These are phyloP conservation scores for Venturia aucupariae DNA, from an alignment of 2,329 filamentous ascomycete species.

Conservation along the genomic window DNA sequence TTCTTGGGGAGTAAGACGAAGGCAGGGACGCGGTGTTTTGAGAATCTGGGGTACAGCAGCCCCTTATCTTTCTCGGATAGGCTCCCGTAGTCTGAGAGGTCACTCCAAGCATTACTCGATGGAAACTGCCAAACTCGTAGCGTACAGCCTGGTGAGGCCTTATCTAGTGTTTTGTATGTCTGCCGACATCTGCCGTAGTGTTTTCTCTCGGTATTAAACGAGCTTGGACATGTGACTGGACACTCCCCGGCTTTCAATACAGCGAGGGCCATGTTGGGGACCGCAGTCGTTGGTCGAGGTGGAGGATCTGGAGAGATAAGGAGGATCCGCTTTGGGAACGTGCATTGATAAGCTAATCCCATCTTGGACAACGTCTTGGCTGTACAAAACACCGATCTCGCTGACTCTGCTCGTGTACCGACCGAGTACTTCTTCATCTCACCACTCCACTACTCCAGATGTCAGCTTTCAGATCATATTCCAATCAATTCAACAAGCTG, in stretches of 20 bases:
- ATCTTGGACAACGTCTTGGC: background rate
- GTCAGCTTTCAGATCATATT: too few species aligned
- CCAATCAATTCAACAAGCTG: too few species aligned
- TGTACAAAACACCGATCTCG: background rate
- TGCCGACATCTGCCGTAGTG: background rate
- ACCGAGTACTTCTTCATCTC: too few species aligned
- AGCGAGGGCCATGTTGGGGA: background rate
- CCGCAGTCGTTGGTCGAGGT: background rate
- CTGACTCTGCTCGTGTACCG: background rate
- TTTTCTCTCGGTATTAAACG: background rate
- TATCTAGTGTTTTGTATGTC: background rate
- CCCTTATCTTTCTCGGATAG: constrained; percentile 4
- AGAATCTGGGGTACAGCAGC: constrained; percentile 10
- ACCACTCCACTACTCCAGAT: too few species aligned
- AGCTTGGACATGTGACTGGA: background rate
- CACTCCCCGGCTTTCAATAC: background rate
- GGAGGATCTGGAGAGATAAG: background rate
- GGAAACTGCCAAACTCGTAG: background rate
- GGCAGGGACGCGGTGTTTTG: background rate
- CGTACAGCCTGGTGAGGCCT: background rate
- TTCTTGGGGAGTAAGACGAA: background rate
- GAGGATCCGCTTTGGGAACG: constrained; percentile 1
- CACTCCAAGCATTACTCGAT: constrained; percentile 3
- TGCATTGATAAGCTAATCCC: background rate
- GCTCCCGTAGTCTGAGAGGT: background rate